Percentiles rank a stretch among this genome's conserved stretches.
phyloP scores from a whole-genome alignment of 2,329 filamentous ascomycete species.

The Ascochyta clinopodiicola region DNA sequence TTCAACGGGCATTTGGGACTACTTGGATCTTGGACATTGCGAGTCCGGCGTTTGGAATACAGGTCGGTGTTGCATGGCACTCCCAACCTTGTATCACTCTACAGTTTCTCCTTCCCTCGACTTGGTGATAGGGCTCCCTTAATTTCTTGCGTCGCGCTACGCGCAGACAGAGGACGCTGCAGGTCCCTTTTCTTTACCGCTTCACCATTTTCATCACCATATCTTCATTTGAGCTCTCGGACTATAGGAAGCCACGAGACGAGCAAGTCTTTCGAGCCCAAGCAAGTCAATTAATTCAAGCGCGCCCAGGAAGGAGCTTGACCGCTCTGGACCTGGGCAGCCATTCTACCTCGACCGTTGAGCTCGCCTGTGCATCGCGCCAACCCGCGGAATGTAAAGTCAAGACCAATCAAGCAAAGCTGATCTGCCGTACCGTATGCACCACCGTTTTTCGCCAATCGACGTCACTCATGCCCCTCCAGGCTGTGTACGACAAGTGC shows the following conservation, averaged over 20 bases:
- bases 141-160: conserved; percentile 26
- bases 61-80: conserved; percentile 45
- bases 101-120: conserved; percentile 24
- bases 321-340: conserved; percentile 28
- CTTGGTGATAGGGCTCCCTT: conserved; percentile 29
- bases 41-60: conserved; percentile 49
- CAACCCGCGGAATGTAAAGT: conserved; percentile 21
- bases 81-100: conserved; percentile 42
- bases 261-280: conserved; percentile 39
- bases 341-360: conserved; percentile 28
- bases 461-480: conserved; percentile 21
- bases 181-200: conserved; percentile 20
- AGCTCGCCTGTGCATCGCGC: conserved; percentile 29
- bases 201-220: conserved; percentile 20
- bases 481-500: conserved; percentile 21
- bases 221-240: conserved; percentile 27
- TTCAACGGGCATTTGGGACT: conserved; percentile 45
- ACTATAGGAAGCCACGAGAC: conserved; percentile 31
- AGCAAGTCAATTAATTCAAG: conserved; percentile 45
- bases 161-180: conserved; percentile 20
- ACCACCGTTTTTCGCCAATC: conserved; percentile 44
- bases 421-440: conserved; percentile 47
- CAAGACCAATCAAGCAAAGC: conserved; percentile 40
- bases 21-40: conserved; percentile 33
- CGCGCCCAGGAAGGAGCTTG: conserved; percentile 32